A percentile compares a stretch with the other conserved stretches of the same genome.
These are phyloP conservation scores for Suhomyces panamericanus DNA, from an alignment of 1,139 yeast species.

Conservation along the genomic window DNA sequence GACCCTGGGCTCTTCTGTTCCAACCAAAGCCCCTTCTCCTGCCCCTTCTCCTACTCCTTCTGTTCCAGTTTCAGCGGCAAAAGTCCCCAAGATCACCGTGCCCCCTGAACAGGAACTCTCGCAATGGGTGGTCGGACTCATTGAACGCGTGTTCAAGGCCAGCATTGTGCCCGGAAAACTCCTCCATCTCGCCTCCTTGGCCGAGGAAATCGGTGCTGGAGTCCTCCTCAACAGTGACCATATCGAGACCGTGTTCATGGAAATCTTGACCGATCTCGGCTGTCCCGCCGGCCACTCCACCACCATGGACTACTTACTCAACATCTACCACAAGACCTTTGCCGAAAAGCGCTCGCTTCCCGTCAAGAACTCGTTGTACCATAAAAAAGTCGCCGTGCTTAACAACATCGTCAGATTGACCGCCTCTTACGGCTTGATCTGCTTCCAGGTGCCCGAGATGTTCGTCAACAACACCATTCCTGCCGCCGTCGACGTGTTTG, in stretches of 20 bases:
- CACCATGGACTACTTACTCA: conserved; percentile 50
- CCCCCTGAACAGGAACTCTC: conserved; percentile 25
- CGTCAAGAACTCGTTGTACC: conserved; percentile 40
- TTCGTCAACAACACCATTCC: conserved; percentile 45
- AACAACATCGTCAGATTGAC: conserved; percentile 54
- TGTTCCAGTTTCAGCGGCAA: not conserved
- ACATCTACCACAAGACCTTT: conserved; percentile 43
- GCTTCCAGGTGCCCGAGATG: conserved; percentile 72
- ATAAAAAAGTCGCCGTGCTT: conserved; percentile 41
- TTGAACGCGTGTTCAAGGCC: conserved; percentile 44
- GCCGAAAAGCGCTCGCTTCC: conserved; percentile 41
- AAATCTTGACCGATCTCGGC: conserved; percentile 55
- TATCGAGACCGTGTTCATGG: conserved; percentile 54
- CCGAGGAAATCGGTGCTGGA: conserved; percentile 34
- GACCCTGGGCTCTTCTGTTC: not conserved
- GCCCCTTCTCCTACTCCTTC: not conserved
- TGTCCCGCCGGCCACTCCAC: conserved; percentile 25
- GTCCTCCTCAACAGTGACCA: conserved; percentile 27
- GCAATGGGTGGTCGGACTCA: conserved; percentile 30
- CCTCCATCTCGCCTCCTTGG: conserved; percentile 38
- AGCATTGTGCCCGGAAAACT: conserved; percentile 24
- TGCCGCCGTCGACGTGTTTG: conserved; percentile 27
- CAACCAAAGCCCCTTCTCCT: not conserved
- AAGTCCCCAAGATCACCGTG: not conserved
- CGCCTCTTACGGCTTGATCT: conserved; percentile 66